Conservation (phyloP, 805 yeast species). For the Schwanniomyces pseudopolymorphus region DNA sequence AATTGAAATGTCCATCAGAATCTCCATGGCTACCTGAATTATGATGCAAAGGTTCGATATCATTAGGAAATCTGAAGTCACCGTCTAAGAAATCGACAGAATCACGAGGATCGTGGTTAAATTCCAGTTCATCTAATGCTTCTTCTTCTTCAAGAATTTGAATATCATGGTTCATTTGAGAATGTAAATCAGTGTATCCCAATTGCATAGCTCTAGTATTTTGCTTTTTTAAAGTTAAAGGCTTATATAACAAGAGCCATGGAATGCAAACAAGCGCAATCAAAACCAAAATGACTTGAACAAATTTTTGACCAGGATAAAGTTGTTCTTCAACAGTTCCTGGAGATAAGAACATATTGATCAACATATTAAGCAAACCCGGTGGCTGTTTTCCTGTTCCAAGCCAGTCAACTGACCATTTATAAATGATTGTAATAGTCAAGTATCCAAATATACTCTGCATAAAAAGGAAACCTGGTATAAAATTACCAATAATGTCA, state of each 20-base stretch:
- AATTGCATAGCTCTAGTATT: slow-evolving; percentile 33
- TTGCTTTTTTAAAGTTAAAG: slow-evolving; percentile 45
- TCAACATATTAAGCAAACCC: slow-evolving; percentile 70
- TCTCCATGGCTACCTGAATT: slow-evolving; percentile 26
- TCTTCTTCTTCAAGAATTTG: slow-evolving; percentile 44
- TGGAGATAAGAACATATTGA: slow-evolving; percentile 73
- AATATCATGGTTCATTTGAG: slow-evolving; percentile 25
- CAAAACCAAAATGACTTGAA: slow-evolving; percentile 57
- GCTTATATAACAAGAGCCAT: slow-evolving; percentile 68
- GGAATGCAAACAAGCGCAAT: slow-evolving; percentile 71
- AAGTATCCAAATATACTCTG: slow-evolving; percentile 75
- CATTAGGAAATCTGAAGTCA: slow-evolving; percentile 40
- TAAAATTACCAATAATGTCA: slow-evolving; percentile 69
- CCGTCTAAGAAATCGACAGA: slow-evolving; percentile 18
- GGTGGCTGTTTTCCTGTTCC: slow-evolving; percentile 65
- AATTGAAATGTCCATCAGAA: slow-evolving; percentile 32
- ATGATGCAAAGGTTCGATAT: slow-evolving; percentile 31
- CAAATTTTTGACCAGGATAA: slow-evolving; percentile 61
- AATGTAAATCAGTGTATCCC: slow-evolving; percentile 39
- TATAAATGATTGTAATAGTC: slow-evolving; percentile 63
- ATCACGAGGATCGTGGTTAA: slow-evolving; percentile 13
- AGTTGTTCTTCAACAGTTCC: slow-evolving; percentile 66
- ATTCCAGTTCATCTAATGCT: slow-evolving; percentile 19
- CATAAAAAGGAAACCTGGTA: slow-evolving; percentile 75
- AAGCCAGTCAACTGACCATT: slow-evolving; percentile 75